Conservation (phyloP, 148 eudicot species). For the Limonium bicolor region DNA sequence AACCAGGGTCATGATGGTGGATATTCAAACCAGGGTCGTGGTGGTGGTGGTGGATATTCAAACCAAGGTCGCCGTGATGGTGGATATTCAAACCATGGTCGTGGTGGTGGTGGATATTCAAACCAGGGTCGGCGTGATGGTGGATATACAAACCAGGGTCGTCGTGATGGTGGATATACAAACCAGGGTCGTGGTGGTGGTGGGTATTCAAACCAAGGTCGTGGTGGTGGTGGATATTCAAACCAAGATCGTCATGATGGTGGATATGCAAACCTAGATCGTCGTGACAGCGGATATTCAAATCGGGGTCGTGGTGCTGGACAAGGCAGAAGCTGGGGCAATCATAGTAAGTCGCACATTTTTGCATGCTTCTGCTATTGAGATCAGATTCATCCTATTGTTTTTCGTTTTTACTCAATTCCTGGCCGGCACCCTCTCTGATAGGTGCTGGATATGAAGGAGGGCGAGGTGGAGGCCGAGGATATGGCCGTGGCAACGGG, state of each 20-base stretch:
- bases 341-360: slow-evolving; percentile 41
- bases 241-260: slow-evolving; percentile 14
- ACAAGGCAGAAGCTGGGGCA: slow-evolving; percentile 51
- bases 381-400: background rate
- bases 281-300: no score
- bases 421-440: background rate
- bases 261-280: slow-evolving; percentile 40
- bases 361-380: background rate
- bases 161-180: background rate
- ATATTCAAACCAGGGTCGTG: no score
- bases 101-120: no score
- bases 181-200: slow-evolving; percentile 5
- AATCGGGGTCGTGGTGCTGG: slow-evolving; percentile 55
- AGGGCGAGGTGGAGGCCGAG: slow-evolving; percentile 15
- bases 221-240: no score
- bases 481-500: slow-evolving; percentile 18
- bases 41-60: no score
- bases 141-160: slow-evolving; percentile 6
- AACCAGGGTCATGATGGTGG: no score
- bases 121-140: no score
- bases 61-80: no score
- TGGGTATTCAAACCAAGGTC: no score
- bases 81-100: no score
- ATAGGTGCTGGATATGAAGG: slow-evolving; percentile 26
- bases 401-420: background rate